A percentile compares a stretch with the other conserved stretches of the same genome.
Conservation (phyloP, 73 alveolate species). For the Stentor roeselii region DNA sequence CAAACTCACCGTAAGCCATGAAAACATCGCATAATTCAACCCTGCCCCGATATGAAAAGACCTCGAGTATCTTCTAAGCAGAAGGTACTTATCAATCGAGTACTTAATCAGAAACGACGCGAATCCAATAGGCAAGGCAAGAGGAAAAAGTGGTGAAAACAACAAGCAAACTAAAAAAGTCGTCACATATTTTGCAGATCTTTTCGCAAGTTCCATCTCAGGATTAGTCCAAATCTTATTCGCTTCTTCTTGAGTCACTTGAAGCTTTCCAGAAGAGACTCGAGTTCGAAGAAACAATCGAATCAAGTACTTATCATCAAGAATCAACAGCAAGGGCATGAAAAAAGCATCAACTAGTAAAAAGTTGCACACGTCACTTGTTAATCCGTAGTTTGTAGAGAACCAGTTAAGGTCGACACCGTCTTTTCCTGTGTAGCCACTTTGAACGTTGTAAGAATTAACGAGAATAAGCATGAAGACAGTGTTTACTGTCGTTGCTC, state of each 20-base stretch:
- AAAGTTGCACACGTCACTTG: slow-evolving; percentile 30
- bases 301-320: slow-evolving; percentile 28
- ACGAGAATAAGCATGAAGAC: slow-evolving; percentile 45
- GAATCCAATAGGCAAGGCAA: slow-evolving; percentile 41
- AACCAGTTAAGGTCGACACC: no score
- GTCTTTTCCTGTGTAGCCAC: not conserved
- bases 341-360: slow-evolving; percentile 34
- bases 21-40: slow-evolving; percentile 39
- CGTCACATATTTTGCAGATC: slow-evolving; percentile 40
- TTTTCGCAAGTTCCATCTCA: slow-evolving; percentile 48
- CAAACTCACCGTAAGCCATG: no score
- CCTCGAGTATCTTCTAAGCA: slow-evolving; percentile 41
- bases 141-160: slow-evolving; percentile 54
- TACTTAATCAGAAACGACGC: slow-evolving; percentile 40
- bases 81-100: slow-evolving; percentile 52
- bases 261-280: slow-evolving; percentile 25
- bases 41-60: slow-evolving; percentile 48
- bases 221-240: slow-evolving; percentile 45
- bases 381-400: slow-evolving; percentile 47
- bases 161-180: slow-evolving; percentile 38
- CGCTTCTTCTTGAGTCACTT: slow-evolving; percentile 42
- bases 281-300: slow-evolving; percentile 26
- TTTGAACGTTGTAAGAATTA: no score
- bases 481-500: slow-evolving; percentile 39
- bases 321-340: slow-evolving; percentile 35